A percentile compares a stretch with the other conserved stretches of the same genome.
These are phyloP conservation scores for Lasiosphaeria miniovina DNA, from an alignment of 495 filamentous ascomycete genomes.

Conservation along the genomic window DNA sequence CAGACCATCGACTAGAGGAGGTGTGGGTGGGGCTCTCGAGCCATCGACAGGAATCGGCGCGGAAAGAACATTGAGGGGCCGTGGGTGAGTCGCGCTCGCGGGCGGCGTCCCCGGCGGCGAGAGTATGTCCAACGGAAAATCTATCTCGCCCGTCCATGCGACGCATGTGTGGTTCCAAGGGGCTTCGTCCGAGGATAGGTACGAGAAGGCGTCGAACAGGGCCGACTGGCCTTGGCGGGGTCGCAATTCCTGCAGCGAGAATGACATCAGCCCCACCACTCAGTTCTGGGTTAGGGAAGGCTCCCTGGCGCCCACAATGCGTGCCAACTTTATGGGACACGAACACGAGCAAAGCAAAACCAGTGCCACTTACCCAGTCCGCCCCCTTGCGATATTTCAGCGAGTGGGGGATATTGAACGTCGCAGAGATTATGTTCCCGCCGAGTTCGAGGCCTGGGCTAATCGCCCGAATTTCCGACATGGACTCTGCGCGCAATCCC, in stretches of 20 bases:
- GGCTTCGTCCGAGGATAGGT: conserved; percentile 70
- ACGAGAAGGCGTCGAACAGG: conserved; percentile 81
- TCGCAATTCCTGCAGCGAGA: conserved; percentile 57
- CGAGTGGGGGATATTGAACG: conserved; percentile 79
- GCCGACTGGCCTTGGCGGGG: conserved; percentile 80
- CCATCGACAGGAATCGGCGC: conserved; percentile 70
- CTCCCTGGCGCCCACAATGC: too few relatives aligned
- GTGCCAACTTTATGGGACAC: too few relatives aligned
- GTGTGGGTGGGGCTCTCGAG: conserved; percentile 48
- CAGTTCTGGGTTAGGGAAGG: conserved; percentile 10
- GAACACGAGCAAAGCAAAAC: not conserved
- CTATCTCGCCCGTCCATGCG: conserved; percentile 90
- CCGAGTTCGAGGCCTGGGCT: conserved; percentile 70
- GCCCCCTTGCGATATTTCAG: conserved; percentile 62
- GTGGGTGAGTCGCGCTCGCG: conserved; percentile 37
- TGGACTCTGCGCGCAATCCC: conserved; percentile 43
- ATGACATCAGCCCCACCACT: conserved; percentile 33
- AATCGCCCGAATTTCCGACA: conserved; percentile 55
- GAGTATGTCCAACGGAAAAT: conserved; percentile 43
- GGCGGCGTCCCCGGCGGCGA: conserved; percentile 42
- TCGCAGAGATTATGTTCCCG: conserved; percentile 81
- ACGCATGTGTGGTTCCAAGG: conserved; percentile 85
- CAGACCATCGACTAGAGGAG: conserved; percentile 60
- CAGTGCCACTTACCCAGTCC: conserved; percentile 63
- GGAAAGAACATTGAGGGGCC: conserved; percentile 57